Conservation (phyloP, 2,329 filamentous ascomycete genomes). For the Trichoderma harzianum region DNA sequence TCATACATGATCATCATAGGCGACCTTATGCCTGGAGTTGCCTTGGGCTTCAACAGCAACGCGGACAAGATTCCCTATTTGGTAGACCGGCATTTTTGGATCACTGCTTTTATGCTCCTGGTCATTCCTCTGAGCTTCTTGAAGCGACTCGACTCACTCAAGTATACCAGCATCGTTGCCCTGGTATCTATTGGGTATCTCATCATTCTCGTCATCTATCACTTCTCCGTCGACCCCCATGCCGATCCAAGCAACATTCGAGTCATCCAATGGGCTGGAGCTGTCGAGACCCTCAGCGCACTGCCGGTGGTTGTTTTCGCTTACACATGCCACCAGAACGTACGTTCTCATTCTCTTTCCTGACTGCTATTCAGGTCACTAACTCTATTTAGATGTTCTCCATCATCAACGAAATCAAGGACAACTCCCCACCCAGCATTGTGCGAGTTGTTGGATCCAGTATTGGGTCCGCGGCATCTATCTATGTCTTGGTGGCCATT, state of each 20-base stretch:
- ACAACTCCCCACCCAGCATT: constrained; percentile 72
- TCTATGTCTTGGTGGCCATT: constrained; percentile 89
- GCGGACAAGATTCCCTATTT: constrained; percentile 65
- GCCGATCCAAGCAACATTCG: constrained; percentile 71
- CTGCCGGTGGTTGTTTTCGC: constrained; percentile 96
- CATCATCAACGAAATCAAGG: constrained; percentile 88
- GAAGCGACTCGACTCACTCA: constrained; percentile 86
- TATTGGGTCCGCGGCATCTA: constrained; percentile 80
- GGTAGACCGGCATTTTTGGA: constrained; percentile 92
- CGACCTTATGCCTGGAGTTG: constrained; percentile 94
- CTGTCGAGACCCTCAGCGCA: constrained; percentile 74
- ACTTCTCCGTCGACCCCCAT: constrained; percentile 79
- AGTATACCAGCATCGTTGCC: constrained; percentile 92
- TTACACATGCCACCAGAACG: constrained; percentile 99
- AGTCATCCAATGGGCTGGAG: constrained; percentile 73
- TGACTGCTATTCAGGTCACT: constrained; percentile 20
- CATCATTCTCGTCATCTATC: constrained; percentile 87
- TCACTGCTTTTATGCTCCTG: constrained; percentile 94
- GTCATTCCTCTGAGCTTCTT: constrained; percentile 94
- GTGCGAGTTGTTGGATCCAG: constrained; percentile 76
- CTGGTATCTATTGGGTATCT: constrained; percentile 92
- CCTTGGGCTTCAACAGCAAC: constrained; percentile 71
- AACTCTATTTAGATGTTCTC: constrained; percentile 78
- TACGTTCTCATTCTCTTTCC: constrained; percentile 39
- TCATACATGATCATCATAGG: constrained; percentile 99